Base-by-base conservation (phyloP, 805 yeast species). In the Wickerhamomyces alni region DNA sequence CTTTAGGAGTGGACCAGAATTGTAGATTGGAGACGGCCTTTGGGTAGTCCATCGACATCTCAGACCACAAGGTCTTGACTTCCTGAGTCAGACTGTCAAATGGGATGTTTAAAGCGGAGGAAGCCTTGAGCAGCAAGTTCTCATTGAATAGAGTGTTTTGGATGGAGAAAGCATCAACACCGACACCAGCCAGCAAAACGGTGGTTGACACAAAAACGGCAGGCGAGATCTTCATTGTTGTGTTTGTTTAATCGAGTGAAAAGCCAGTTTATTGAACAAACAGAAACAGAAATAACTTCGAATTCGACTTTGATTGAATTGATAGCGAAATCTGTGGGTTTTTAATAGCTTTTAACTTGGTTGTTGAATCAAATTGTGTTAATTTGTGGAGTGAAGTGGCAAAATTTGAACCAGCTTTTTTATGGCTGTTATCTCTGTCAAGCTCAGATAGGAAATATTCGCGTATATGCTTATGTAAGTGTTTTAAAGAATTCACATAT, bases 31-130 rank as follows among this genome's bases (percentile, higher is more conserved):
- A 51, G 16, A 78, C 59, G 19, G 77, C 66, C n/a, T 69, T 63
- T 18, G 89, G 89, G 62, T 73, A 82, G 37, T 65, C 61, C 51
- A 69, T 41, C 29, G 81, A 64, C 78, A 82, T 74, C 30, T 82
- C 87, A 21, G 72, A 53, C 89, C 89, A 82, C 25, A 73, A 54
- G 19, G 57, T 44, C 54, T 74, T 70, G 36, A 80, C 59, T 11
- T 72, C 77, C 5, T 62, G 55, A 15, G 82, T 66, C 33, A 80
- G 50, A 13, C 66, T 47, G 22, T 71, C 76, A 22, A 71, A 40
- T 4, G 81, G 75, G 45, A 75, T 68, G 39, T 74, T 70, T 50
- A 78, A 57, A 24, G 72, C 70, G 30, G 65, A 64, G 16, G 80
- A 66, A 38, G 80, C 80, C 40, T 74, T 61, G 34, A 63, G 64